phyloP scores from a whole-genome alignment of 2,329 filamentous ascomycete species.

The Dryadomyces quercivorus region DNA sequence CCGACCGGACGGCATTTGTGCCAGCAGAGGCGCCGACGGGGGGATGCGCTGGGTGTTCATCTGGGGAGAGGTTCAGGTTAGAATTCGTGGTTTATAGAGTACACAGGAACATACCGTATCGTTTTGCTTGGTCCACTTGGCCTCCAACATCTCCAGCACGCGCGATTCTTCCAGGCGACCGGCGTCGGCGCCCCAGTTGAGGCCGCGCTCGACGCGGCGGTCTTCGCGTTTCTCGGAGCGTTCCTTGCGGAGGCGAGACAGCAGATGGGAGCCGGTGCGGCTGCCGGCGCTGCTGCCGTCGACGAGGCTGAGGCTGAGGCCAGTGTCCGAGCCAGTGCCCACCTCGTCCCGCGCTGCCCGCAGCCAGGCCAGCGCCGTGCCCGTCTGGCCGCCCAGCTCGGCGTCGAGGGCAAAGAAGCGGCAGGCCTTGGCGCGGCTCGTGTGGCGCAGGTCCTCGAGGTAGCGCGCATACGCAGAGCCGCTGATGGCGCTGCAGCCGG shows the following conservation, averaged over 20 bases:
- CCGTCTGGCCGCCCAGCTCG: constrained; percentile 69
- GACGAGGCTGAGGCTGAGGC: neutral
- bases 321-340: constrained; percentile 7
- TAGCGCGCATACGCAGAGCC: constrained; percentile 55
- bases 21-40: constrained; percentile 55
- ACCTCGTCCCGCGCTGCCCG: constrained; percentile 53
- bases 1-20: constrained; percentile 74
- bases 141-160: constrained; percentile 75
- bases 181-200: constrained; percentile 68
- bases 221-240: constrained; percentile 71
- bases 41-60: constrained; percentile 73
- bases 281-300: constrained; percentile 2
- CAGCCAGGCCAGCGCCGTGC: constrained; percentile 79
- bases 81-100: too few species aligned
- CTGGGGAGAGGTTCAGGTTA: too few species aligned
- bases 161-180: constrained; percentile 74
- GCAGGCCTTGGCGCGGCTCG: constrained; percentile 72
- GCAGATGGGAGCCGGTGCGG: constrained; percentile 22
- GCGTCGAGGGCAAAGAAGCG: constrained; percentile 86
- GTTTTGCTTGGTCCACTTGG: constrained; percentile 87
- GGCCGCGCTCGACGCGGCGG: constrained; percentile 60
- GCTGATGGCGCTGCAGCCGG: constrained; percentile 32
- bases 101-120: constrained; percentile 59
- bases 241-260: constrained; percentile 58
- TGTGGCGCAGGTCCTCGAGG: constrained; percentile 59